These are phyloP conservation scores for Picea glauca DNA, from an alignment of 75 land plant species.

Conservation along the genomic window DNA sequence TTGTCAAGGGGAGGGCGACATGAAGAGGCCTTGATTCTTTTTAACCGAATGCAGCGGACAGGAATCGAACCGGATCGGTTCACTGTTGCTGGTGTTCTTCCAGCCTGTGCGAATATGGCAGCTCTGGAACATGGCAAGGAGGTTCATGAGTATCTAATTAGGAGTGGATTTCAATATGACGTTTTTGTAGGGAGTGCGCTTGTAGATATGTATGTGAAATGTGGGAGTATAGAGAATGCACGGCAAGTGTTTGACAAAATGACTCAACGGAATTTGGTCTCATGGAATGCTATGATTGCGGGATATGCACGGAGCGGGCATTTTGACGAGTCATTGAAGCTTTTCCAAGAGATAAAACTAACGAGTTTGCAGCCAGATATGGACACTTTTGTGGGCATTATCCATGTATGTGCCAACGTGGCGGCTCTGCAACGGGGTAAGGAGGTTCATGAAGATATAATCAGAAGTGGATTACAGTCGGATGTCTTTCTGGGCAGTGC, in stretches of 20 bases:
- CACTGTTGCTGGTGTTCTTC: too few relatives aligned
- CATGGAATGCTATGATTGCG: slow-evolving; percentile 44
- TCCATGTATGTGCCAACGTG: neutral
- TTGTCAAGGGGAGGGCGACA: too few relatives aligned
- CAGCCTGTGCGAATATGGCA: too few relatives aligned
- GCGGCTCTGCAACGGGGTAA: slow-evolving; percentile 3
- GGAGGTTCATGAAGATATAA: neutral
- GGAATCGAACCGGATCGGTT: too few relatives aligned
- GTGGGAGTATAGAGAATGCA: slow-evolving; percentile 46
- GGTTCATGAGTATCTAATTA: too few relatives aligned
- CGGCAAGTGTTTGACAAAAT: slow-evolving; percentile 24
- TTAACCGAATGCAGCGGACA: too few relatives aligned
- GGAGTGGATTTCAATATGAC: too few relatives aligned
- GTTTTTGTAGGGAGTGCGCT: slow-evolving; percentile 35
- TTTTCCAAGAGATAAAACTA: too few relatives aligned
- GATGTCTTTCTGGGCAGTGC: neutral
- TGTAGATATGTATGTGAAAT: slow-evolving; percentile 60
- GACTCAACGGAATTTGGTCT: slow-evolving; percentile 15
- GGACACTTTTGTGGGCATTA: neutral
- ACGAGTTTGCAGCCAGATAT: neutral
- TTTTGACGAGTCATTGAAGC: too few relatives aligned
- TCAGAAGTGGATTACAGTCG: neutral
- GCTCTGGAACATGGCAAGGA: too few relatives aligned
- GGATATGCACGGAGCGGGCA: neutral
- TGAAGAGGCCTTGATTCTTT: too few relatives aligned